phyloP scores from a whole-genome alignment of 1,139 yeast species.

The Candida sojae region DNA sequence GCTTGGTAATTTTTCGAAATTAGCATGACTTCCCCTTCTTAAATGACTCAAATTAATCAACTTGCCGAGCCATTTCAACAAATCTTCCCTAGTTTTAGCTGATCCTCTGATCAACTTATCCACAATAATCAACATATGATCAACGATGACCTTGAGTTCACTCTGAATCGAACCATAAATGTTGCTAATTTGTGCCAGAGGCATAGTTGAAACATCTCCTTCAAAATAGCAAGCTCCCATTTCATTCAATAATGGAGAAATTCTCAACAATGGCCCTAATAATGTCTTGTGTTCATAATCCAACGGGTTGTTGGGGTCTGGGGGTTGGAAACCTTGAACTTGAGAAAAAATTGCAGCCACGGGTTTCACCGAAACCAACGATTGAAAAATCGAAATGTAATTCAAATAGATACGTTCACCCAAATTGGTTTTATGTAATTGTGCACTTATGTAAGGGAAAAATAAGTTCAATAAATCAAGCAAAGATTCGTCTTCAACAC shows the following conservation, averaged over 20 bases:
- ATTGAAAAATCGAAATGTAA: conserved; percentile 55
- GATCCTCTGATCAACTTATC: conserved; percentile 82
- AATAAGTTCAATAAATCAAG: conserved; percentile 60
- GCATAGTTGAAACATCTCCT: conserved; percentile 36
- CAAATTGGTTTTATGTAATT: conserved; percentile 29
- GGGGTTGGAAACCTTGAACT: conserved; percentile 56
- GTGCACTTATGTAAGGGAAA: conserved; percentile 46
- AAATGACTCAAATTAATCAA: conserved; percentile 80
- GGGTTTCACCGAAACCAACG: conserved; percentile 59
- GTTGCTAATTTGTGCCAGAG: conserved; percentile 45
- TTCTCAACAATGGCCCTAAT: conserved; percentile 73
- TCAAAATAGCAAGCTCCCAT: conserved; percentile 50
- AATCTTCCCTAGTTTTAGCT: conserved; percentile 56
- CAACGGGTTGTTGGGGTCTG: conserved; percentile 39
- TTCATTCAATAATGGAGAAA: conserved; percentile 65
- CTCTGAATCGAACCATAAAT: conserved; percentile 58
- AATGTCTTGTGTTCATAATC: conserved; percentile 63
- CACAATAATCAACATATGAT: conserved; percentile 65
- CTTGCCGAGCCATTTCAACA: conserved; percentile 69
- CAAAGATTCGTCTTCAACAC: conserved; percentile 66
- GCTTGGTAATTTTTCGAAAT: conserved; percentile 63
- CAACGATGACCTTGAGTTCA: conserved; percentile 58
- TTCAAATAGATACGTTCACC: conserved; percentile 54
- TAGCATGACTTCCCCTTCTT: conserved; percentile 85
- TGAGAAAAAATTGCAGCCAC: conserved; percentile 64